Base-by-base conservation (phyloP, 805 yeast species). In the Pichia rugopelliculosa region DNA sequence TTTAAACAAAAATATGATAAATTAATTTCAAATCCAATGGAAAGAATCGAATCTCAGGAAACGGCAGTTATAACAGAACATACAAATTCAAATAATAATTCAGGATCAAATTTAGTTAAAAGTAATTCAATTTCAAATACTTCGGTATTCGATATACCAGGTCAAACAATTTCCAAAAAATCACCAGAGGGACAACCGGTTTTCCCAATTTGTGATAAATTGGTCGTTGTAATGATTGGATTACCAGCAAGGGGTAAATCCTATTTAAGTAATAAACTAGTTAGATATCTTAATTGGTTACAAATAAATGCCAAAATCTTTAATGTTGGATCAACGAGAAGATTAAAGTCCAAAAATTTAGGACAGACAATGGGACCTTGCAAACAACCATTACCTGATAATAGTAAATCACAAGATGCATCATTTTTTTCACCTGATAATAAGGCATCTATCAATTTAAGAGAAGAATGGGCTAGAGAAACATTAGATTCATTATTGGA, bases 381-480 rank as follows among this genome's bases (percentile, higher is more conserved):
- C 25, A 70, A 66, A 25, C 72, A 74, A 8, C 95, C 95, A 7
- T 60, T 79, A 27, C 77, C 81, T 0, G 82, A 76, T 51, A 50
- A 56, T 6, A 18, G 18, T 4, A 53, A 67, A 3, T 60, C 68
- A 17, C 97, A 91, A 56, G 77, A 78, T 48, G 96, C 97, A 2
- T 82, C 76, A 48, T 91, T 91, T 61, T 91, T 91, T 67, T 76
- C 82, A 30, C 97, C 98, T 0, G 80, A 78, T 46, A 88, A 93
- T 63, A 66, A 71, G 37, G 69, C 76, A 13, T 79, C 84, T 17
- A 78, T 78, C 4, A 70, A 73, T 27, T 69, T 88, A 40, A 76
- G 98, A 51, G 97, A 91, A 59, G 77, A 84, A 63, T 93, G 98
- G 98, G 99, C 99, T 0, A 82, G 84, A 80, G 96, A 91, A 54